Base-by-base conservation (phyloP, 2,329 filamentous ascomycete genomes). In the Diaporthe sp. region DNA sequence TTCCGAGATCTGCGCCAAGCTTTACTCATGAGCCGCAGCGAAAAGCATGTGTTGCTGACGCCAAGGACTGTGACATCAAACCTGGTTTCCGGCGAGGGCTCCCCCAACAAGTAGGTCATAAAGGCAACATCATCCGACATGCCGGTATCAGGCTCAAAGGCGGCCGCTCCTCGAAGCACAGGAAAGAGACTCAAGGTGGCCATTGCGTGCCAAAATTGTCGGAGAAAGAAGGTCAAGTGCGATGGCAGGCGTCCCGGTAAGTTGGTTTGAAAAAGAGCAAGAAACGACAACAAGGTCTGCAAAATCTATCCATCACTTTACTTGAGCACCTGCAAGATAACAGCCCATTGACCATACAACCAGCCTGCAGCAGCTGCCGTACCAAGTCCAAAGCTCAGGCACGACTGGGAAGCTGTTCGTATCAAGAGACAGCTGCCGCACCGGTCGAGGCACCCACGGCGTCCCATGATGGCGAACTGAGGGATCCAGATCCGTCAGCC, bases 201-300 rank as follows among this genome's bases (percentile, higher is more conserved):
- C 8, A 58, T 70, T 65, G 86, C 86, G 3, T 87, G 86, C 75
- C 83, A 87, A 67, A 82, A 82, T 7, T 87, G 86, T 75, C 83
- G 86, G 15, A 77, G 78, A 6, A 83, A 83, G 72, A 87, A 87
- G 78, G 81, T 86, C 60, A 84, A 85, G 65, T 87, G 85, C 55
- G 85, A 87, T 74, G 85, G 85, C 51, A 79, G 80, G 20, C 82
- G 85, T 47, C 84, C 84, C 75, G 81, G 84, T 85, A 77, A 76
- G 81, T 77, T 42, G 9, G 22, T 9, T 22, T 25, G 13, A 17
- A 25, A 42, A 12, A 25, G 2, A 42, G 13, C 4, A 5, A 25
- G 58, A n/a, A 2, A 28, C n/a, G 13, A 42, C 34, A 61, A 42
- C 5, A 42, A 61, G 1, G 12, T 25, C 31, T 25, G 37, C 6